Base-by-base conservation (phyloP, 2,329 filamentous ascomycete species). In the Penicillium brasilianum region DNA sequence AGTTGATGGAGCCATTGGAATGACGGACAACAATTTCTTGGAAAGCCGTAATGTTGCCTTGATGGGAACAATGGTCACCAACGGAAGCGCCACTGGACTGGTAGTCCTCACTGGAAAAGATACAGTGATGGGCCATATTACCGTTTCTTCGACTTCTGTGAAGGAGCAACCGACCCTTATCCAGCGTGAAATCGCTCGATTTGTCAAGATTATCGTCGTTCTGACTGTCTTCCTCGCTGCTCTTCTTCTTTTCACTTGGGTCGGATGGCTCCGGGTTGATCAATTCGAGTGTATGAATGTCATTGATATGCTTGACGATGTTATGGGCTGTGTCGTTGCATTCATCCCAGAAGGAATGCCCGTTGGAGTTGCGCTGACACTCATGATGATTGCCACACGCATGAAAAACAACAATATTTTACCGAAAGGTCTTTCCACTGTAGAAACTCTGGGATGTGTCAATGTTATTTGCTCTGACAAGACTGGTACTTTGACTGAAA, bases 391-490 rank as follows among this genome's bases (percentile, higher is more conserved):
- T 1, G 91, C 89, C 0, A 90, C 86, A 7, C 85, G 87, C 55
- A 92, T 92, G 90, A 76, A 91, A 56, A 88, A 85, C 66, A 88
- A 91, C 72, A 89, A 90, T 75, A 92, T 92, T 70, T 77, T 92
- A 59, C 89, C 91, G 43, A 86, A 89, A 22, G 87, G 91, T 54
- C 81, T 92, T 61, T 89, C 89, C 70, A 88, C 90, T 14, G 91
- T 89, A 68, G 90, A 92, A 74, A 90, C 90, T 43, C 91, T 92
- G 89, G 90, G 90, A 51, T 91, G 90, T 69, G 89, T 88, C 2
- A 90, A 88, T 1, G 89, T 89, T 0, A 88, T 93, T 25, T 93
- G 90, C 76, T 92, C 90, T 2, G 90, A 91, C 75, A 91, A 91
- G 76, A 91, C 89, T 0, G 89, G 89, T 49, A 91, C 89, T 1